Evolutionary conservation across 768 basidiomycete species (phyloP).

Genomic region (Psilocybe subaeruginosa): DNA sequence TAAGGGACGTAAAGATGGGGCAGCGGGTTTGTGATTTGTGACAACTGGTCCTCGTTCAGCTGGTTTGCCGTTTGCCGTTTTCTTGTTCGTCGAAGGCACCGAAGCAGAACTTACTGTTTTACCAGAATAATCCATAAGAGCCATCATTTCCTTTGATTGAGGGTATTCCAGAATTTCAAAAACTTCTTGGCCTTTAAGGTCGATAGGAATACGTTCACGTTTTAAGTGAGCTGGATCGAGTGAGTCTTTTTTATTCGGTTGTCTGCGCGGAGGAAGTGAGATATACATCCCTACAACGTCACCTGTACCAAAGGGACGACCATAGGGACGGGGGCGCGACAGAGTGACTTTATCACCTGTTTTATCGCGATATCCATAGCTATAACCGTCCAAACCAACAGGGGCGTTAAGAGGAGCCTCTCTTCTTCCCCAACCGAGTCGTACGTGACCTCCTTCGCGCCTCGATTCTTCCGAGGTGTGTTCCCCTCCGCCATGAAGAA

Average conservation of each 20-base stretch:
- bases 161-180: constrained; percentile 93
- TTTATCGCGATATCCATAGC: constrained; percentile 90
- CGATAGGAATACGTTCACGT: constrained; percentile 91
- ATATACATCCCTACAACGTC: constrained; percentile 96
- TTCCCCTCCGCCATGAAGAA: constrained; percentile 76
- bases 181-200: constrained; percentile 95
- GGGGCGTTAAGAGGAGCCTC: constrained; percentile 95
- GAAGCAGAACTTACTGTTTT: constrained; percentile 60
- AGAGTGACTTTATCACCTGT: constrained; percentile 90
- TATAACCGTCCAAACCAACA: constrained; percentile 91
- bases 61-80: constrained; percentile 68
- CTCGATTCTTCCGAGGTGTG: constrained; percentile 47
- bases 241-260: constrained; percentile 62
- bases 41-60: constrained; percentile 57
- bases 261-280: constrained; percentile 71
- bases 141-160: constrained; percentile 88
- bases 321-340: constrained; percentile 82
- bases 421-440: constrained; percentile 89
- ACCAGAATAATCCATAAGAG: constrained; percentile 78
- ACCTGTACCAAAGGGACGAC: constrained; percentile 71
- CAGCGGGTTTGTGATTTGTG: constrained; percentile 35
- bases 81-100: constrained; percentile 64
- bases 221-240: constrained; percentile 83
- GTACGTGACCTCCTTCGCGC: constrained; percentile 77
- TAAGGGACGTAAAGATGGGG: constrained; percentile 59